Evolutionary conservation across 2,329 filamentous ascomycete genomes (phyloP).

Genomic region (Phoma sp.): DNA sequence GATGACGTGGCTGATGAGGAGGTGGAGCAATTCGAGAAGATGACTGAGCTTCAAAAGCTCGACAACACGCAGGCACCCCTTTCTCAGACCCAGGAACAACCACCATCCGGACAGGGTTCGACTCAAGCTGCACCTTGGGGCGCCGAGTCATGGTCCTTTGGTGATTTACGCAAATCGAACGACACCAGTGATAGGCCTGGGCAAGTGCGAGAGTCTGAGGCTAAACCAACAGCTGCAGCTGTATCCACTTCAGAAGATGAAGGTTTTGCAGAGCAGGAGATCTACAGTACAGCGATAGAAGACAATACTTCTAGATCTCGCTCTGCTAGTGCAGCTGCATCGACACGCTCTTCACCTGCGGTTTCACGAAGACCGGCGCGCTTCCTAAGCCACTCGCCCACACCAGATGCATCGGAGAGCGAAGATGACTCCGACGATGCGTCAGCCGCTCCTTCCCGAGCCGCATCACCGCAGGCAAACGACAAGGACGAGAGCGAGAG

Average conservation of each 20-base stretch:
- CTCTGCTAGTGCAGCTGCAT: slow-evolving; percentile 22
- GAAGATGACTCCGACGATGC: slow-evolving; percentile 25
- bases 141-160: slow-evolving; percentile 16
- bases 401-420: slow-evolving; percentile 25
- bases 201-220: not conserved
- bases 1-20: not conserved
- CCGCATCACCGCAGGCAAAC: slow-evolving; percentile 1
- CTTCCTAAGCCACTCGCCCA: slow-evolving; percentile 34
- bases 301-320: slow-evolving; percentile 14
- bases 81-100: slow-evolving; percentile 1
- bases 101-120: not conserved
- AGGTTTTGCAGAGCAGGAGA: slow-evolving; percentile 11
- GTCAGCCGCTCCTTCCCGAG: slow-evolving; percentile 5
- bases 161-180: not conserved
- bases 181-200: not conserved
- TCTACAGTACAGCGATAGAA: slow-evolving; percentile 11
- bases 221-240: not conserved
- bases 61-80: not conserved
- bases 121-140: slow-evolving; percentile 8
- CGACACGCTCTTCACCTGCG: slow-evolving; percentile 31
- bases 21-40: not conserved
- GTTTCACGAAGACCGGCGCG: slow-evolving; percentile 28
- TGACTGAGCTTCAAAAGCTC: too few relatives aligned
- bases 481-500: slow-evolving; percentile 9
- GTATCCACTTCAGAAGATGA: slow-evolving; percentile 12